Conservation (phyloP, 108 stramenopile genomes). For the Cyclotella choctawhatcheeana region DNA sequence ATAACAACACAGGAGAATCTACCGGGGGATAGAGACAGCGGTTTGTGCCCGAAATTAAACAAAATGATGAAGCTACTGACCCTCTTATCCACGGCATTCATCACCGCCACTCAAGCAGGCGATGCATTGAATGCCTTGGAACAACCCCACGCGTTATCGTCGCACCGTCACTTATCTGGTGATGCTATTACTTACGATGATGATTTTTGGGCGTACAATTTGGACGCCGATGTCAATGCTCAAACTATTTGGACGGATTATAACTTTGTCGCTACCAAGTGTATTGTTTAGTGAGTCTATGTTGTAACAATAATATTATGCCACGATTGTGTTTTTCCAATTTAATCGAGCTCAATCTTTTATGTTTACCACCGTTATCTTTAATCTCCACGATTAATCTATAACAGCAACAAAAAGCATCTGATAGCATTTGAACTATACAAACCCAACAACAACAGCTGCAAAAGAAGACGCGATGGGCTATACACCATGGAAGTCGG, state of each 20-base stretch:
- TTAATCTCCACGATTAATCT: too few relatives aligned
- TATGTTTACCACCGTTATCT: too few relatives aligned
- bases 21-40: too few relatives aligned
- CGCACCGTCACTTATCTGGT: constrained; percentile 24
- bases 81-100: constrained; percentile 4
- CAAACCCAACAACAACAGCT: constrained; percentile 41
- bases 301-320: neutral
- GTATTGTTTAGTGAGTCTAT: constrained; percentile 44
- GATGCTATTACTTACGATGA: constrained; percentile 28
- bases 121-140: too few relatives aligned
- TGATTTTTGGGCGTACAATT: constrained; percentile 38
- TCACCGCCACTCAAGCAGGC: neutral
- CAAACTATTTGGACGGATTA: constrained; percentile 39
- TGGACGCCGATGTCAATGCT: constrained; percentile 13
- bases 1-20: too few relatives aligned
- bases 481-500: constrained; percentile 43
- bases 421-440: constrained; percentile 45
- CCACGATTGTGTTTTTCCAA: neutral
- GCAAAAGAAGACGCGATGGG: constrained; percentile 28
- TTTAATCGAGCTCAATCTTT: too few relatives aligned
- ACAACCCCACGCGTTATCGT: too few relatives aligned
- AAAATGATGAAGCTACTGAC: constrained; percentile 3
- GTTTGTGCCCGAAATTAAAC: too few relatives aligned
- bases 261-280: constrained; percentile 31
- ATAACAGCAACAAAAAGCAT: constrained; percentile 43